phyloP scores from a whole-genome alignment of 2,329 filamentous ascomycete genomes.

The Aspergillus caelatus region DNA sequence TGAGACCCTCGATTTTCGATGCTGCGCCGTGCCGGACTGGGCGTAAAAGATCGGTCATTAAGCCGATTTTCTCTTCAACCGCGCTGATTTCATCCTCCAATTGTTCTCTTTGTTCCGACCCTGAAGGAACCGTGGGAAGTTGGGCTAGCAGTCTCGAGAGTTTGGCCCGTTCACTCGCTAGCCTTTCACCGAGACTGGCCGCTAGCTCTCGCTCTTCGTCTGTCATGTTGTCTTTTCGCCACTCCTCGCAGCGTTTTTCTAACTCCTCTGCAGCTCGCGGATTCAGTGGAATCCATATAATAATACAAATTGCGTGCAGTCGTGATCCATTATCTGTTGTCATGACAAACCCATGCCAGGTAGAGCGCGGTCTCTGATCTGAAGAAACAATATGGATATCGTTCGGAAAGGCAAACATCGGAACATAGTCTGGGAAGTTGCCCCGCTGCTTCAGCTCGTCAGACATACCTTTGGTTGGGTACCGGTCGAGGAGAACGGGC shows the following conservation, averaged over 20 bases:
- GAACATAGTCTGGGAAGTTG: constrained; percentile 93
- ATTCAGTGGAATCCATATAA: constrained; percentile 88
- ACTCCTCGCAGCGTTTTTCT: constrained; percentile 75
- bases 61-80: constrained; percentile 92
- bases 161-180: constrained; percentile 85
- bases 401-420: constrained; percentile 99
- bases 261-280: constrained; percentile 77
- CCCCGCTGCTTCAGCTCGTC: constrained; percentile 81
- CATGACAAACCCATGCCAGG: constrained; percentile 99
- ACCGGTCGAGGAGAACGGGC: constrained; percentile 91
- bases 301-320: constrained; percentile 87
- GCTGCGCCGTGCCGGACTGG: constrained; percentile 92
- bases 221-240: constrained; percentile 94
- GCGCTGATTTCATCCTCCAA: constrained; percentile 93
- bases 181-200: constrained; percentile 82
- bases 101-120: constrained; percentile 76
- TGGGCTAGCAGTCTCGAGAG: constrained; percentile 84
- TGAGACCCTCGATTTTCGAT: constrained; percentile 95
- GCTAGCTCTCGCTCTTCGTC: constrained; percentile 93
- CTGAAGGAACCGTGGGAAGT: constrained; percentile 78
- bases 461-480: constrained; percentile 78
- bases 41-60: constrained; percentile 95
- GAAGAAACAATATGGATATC: constrained; percentile 96
- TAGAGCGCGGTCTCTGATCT: constrained; percentile 90
- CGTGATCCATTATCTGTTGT: constrained; percentile 90